phyloP scores from a whole-genome alignment of 139 green algal genomes.

The Diplosphaera chodatii region DNA sequence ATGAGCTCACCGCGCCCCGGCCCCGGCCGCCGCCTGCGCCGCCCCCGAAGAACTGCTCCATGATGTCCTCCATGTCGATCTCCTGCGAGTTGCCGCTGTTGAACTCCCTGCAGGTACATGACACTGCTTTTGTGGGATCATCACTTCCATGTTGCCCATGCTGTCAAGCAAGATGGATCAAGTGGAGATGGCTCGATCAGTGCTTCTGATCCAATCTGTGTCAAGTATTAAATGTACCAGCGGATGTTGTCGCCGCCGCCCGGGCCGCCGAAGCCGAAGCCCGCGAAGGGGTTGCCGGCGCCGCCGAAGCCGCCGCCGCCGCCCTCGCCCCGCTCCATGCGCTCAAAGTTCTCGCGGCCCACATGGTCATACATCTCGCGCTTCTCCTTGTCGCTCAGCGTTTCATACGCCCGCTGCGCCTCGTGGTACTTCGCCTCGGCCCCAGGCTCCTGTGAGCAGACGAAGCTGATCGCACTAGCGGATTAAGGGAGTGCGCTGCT shows the following conservation, averaged over 20 bases:
- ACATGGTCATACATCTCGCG: conserved; percentile 66
- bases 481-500: too few relatives aligned
- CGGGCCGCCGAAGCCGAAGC: not conserved
- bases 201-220: too few relatives aligned
- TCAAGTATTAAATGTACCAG: too few relatives aligned
- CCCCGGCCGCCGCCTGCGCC: not conserved
- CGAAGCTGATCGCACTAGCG: too few relatives aligned
- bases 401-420: conserved; percentile 83
- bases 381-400: conserved; percentile 77
- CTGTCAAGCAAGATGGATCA: too few relatives aligned
- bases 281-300: not conserved
- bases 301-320: conserved; percentile 18
- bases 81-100: not conserved
- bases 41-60: conserved; percentile 23
- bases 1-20: not conserved
- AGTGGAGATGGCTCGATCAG: too few relatives aligned
- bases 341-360: conserved; percentile 34
- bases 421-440: conserved; percentile 81
- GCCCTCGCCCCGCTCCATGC: conserved; percentile 32
- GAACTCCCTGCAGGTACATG: too few relatives aligned
- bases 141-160: too few relatives aligned
- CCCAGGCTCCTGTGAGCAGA: conserved; percentile 55
- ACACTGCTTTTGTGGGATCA: too few relatives aligned
- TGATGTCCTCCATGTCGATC: conserved; percentile 7
- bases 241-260: too few relatives aligned